Conservation (phyloP, 1,284 basidiomycete species). For the Somion occarium region DNA sequence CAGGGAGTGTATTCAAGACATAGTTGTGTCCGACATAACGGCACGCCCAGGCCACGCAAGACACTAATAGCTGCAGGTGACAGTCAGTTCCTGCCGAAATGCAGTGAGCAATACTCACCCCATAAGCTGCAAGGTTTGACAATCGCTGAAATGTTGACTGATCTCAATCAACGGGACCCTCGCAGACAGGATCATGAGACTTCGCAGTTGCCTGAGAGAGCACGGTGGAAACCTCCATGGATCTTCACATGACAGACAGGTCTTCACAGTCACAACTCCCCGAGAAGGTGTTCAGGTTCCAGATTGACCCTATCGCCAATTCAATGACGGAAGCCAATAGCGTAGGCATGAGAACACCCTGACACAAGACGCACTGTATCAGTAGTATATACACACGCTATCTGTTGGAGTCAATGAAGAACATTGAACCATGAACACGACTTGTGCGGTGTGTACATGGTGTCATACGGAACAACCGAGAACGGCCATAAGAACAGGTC, state of each 20-base stretch:
- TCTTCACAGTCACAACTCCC: neutral
- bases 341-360: neutral
- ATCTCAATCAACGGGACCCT: neutral
- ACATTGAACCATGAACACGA: neutral
- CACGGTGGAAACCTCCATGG: neutral
- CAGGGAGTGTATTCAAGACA: neutral
- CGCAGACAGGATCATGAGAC: neutral
- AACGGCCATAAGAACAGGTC: too few species aligned
- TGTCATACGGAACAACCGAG: too few species aligned
- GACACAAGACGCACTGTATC: neutral
- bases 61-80: neutral
- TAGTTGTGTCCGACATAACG: neutral
- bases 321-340: constrained; percentile 5
- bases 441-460: too few species aligned
- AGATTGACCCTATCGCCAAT: neutral
- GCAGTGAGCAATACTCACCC: neutral
- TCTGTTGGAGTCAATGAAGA: neutral
- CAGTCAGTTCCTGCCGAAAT: neutral
- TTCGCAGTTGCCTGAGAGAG: neutral
- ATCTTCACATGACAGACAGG: neutral
- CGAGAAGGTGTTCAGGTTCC: neutral
- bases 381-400: neutral
- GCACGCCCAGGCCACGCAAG: neutral
- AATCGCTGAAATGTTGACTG: neutral
- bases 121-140: neutral